Percentiles rank a stretch among this genome's conserved stretches.
Evolutionary conservation across 768 basidiomycete species (phyloP).

Genomic region (Coprinopsis sp.): DNA sequence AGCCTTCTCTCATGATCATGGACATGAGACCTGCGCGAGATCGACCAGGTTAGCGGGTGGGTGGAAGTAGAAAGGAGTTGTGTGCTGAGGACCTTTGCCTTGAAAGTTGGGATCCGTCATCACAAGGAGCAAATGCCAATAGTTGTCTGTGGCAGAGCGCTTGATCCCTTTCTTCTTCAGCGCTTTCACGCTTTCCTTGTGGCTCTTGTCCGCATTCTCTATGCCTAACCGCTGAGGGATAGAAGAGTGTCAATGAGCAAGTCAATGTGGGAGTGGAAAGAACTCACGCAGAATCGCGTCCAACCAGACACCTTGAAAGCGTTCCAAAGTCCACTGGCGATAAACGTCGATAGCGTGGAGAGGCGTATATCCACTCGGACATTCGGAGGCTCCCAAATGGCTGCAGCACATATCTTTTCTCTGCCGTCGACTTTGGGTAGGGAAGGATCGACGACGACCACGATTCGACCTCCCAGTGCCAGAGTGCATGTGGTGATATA

Average conservation of each 20-base stretch:
- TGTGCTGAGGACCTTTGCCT: conserved; percentile 20
- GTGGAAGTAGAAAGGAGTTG: neutral
- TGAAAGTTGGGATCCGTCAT: conserved; percentile 24
- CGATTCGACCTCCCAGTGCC: conserved; percentile 22
- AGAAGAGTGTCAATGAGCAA: neutral
- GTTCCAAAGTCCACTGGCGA: too few relatives aligned
- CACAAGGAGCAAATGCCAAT: conserved; percentile 27
- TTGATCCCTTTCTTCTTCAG: conserved; percentile 17
- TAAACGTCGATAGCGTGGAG: too few relatives aligned
- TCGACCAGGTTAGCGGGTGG: neutral
- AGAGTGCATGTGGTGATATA: conserved; percentile 19
- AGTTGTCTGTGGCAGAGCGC: conserved; percentile 16
- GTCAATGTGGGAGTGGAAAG: neutral
- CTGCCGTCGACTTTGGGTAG: conserved; percentile 2
- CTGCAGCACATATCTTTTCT: conserved; percentile 21
- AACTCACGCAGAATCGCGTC: conserved; percentile 16
- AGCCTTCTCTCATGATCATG: conserved; percentile 24
- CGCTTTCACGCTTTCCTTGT: conserved; percentile 15
- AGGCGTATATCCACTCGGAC: too few relatives aligned
- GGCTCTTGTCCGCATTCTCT: conserved; percentile 16
- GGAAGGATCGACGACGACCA: conserved; percentile 19
- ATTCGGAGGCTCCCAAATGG: conserved; percentile 24
- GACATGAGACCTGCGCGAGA: conserved; percentile 22
- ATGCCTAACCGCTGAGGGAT: conserved; percentile 21
- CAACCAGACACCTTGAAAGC: conserved; percentile 19